Conservation (phyloP, 2,329 filamentous ascomycete species). For the Alternaria sp. region DNA sequence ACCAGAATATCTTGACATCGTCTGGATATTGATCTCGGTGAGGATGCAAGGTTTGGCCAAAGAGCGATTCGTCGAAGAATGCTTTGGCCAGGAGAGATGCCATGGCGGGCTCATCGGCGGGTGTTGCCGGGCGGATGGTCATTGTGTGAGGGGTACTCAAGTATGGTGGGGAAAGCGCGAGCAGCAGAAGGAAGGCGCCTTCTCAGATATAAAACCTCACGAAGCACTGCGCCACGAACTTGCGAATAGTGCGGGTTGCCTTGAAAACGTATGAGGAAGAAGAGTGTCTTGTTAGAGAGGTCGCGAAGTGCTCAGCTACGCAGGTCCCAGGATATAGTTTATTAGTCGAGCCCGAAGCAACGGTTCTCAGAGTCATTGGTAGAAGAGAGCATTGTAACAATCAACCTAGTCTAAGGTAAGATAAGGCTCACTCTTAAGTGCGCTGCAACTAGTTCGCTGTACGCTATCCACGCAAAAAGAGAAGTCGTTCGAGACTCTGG, state of each 20-base stretch:
- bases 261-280: not conserved
- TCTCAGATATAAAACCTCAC: not conserved
- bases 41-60: conserved; percentile 37
- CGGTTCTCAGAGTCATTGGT: not conserved
- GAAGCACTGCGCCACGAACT: not conserved
- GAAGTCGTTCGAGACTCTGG: no score
- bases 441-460: no score
- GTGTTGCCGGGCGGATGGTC: conserved; percentile 24
- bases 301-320: not conserved
- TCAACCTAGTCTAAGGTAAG: not conserved
- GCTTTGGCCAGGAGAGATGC: conserved; percentile 24
- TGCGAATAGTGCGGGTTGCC: not conserved
- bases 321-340: not conserved
- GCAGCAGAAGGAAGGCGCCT: not conserved
- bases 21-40: conserved; percentile 30
- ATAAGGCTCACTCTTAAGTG: no score
- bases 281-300: not conserved
- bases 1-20: conserved; percentile 34
- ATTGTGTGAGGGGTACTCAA: conserved; percentile 8
- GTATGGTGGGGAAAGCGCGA: not conserved
- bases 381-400: not conserved
- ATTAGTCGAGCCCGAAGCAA: not conserved
- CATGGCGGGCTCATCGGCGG: conserved; percentile 26
- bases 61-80: conserved; percentile 42
- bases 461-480: no score